phyloP scores from a whole-genome alignment of 2,329 filamentous ascomycete genomes.

The Pseudogymnoascus sp. region DNA sequence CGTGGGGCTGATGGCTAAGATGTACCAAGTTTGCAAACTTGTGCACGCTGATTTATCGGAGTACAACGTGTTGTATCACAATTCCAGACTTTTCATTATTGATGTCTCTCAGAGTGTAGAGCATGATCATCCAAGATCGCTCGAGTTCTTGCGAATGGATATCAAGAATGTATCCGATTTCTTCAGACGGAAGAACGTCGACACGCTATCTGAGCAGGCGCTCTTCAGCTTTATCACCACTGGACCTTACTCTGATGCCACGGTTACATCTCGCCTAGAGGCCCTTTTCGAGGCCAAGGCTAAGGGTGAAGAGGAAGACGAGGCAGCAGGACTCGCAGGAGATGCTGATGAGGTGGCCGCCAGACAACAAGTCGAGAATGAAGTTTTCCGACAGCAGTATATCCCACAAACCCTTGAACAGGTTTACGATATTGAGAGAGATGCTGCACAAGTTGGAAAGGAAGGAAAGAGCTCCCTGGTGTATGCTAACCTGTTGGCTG shows the following conservation, averaged over 20 bases:
- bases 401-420: slow-evolving; percentile 94
- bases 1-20: slow-evolving; percentile 78
- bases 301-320: slow-evolving; percentile 47
- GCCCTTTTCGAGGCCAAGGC: slow-evolving; percentile 55
- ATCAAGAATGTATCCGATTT: slow-evolving; percentile 96
- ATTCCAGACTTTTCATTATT: slow-evolving; percentile 79
- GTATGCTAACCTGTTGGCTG: slow-evolving; percentile 77
- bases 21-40: slow-evolving; percentile 87
- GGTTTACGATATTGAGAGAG: slow-evolving; percentile 92
- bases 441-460: slow-evolving; percentile 67
- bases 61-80: slow-evolving; percentile 93
- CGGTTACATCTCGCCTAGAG: slow-evolving; percentile 56
- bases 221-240: slow-evolving; percentile 77
- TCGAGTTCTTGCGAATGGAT: slow-evolving; percentile 96
- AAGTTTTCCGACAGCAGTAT: slow-evolving; percentile 92
- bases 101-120: slow-evolving; percentile 97
- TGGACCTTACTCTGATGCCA: slow-evolving; percentile 53
- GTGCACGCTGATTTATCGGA: slow-evolving; percentile 96
- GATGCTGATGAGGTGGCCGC: slow-evolving; percentile 45
- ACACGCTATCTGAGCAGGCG: slow-evolving; percentile 69
- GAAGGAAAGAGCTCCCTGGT: slow-evolving; percentile 72
- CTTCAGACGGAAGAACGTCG: slow-evolving; percentile 78
- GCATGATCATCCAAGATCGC: slow-evolving; percentile 84
- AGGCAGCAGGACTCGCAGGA: slow-evolving; percentile 45
- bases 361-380: slow-evolving; percentile 69